A percentile compares a stretch with the other conserved stretches of the same genome.
phyloP scores from a whole-genome alignment of 305 asterid genomes.

The Solanum chacoense region DNA sequence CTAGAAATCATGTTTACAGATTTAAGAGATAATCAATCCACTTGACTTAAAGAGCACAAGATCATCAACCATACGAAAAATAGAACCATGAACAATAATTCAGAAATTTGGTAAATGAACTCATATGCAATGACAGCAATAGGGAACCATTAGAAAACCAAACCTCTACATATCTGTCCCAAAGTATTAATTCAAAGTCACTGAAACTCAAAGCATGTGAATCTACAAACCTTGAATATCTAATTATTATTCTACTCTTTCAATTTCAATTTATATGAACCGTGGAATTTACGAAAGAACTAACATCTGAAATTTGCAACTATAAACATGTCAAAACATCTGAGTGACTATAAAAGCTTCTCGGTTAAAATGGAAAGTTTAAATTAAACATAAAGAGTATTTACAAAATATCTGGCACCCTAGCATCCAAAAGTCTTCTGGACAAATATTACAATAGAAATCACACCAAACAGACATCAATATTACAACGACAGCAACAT shows the following conservation, averaged over 20 bases:
- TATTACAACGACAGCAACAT: background rate
- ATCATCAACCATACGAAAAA: background rate
- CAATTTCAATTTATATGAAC: background rate
- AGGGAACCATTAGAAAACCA: background rate
- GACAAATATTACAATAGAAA: background rate
- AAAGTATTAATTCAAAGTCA: background rate
- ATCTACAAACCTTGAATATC: background rate
- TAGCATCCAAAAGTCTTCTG: background rate
- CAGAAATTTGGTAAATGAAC: background rate
- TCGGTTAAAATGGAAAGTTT: no score
- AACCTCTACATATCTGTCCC: background rate
- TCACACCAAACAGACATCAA: background rate
- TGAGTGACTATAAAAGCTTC: background rate
- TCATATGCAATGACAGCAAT: background rate
- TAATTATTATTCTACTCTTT: background rate
- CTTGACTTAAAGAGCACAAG: background rate
- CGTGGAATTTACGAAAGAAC: no score
- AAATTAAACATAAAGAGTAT: background rate
- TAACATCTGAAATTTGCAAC: no score
- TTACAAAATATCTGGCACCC: background rate
- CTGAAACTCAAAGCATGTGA: background rate
- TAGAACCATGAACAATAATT: background rate
- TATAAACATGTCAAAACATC: background rate
- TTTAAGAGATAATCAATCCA: background rate
- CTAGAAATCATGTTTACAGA: background rate